phyloP scores from a whole-genome alignment of 345 rosid genomes.

The Aquilaria sinensis region DNA sequence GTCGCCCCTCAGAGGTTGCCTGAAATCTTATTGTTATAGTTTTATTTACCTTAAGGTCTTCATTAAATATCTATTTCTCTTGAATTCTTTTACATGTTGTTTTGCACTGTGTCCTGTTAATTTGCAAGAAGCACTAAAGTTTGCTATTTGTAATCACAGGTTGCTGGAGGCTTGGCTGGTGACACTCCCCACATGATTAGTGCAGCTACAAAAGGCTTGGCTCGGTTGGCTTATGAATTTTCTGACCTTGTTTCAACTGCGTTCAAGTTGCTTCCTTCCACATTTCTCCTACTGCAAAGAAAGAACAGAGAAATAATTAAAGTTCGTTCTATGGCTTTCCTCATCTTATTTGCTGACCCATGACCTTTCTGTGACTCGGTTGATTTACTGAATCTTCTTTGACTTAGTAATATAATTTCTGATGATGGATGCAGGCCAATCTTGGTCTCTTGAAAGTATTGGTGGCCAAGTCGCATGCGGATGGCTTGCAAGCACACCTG shows the following conservation, averaged over 20 bases:
- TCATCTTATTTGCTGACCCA: conserved; percentile 1
- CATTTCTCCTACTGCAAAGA: conserved; percentile 79
- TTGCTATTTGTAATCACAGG: conserved; percentile 34
- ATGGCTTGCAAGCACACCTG: conserved; percentile 69
- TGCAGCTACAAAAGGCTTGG: conserved; percentile 93
- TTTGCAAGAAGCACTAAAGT: too few species aligned
- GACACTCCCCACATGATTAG: conserved; percentile 96
- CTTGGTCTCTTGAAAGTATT: conserved; percentile 84
- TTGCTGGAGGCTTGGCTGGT: conserved; percentile 93
- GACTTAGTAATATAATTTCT: conserved; percentile 10
- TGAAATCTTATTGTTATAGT: too few species aligned
- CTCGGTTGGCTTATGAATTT: conserved; percentile 92
- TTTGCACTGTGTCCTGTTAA: too few species aligned
- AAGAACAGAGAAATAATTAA: conserved; percentile 86
- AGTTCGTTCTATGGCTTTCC: conserved; percentile 33
- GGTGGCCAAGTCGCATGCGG: conserved; percentile 86
- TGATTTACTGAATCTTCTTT: neutral
- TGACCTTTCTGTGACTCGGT: conserved; percentile 7
- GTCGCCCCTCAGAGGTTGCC: too few species aligned
- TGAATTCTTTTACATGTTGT: too few species aligned
- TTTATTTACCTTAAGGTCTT: too few species aligned
- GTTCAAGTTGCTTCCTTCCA: conserved; percentile 77
- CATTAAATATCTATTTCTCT: too few species aligned
- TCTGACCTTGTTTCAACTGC: conserved; percentile 81
- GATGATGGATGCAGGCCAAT: conserved; percentile 93